Evolutionary conservation across 108 stramenopile species (phyloP), one percentile per base, ranked within the genome.

Genomic region (Discostella stelligeroides): DNA sequence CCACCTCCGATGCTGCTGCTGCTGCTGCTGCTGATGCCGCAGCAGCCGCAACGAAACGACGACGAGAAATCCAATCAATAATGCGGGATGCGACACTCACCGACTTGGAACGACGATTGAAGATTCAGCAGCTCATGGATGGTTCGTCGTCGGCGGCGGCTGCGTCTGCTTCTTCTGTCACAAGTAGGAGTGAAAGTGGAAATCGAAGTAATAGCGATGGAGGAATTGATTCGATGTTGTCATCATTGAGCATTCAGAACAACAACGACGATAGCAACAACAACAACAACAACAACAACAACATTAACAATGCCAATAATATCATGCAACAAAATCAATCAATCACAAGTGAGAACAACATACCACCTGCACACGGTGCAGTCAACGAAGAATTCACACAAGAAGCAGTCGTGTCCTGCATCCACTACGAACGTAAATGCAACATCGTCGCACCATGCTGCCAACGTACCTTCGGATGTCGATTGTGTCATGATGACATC

Each of bases 401-500:
- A 34, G 34, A 34, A 34, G 75, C 61, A 60, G 70, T 66, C 8
- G 63, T 71, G 30, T 40, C 77, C 5, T 94, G 93, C 66, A 86
- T 85, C 20, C 93, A 94, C 62, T 94, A 94, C 59, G 88, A 90
- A 60, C 76, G 93, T 15, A 91, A 94, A 34, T 90, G 89, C 62
- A 82, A 85, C 55, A 75, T 94, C 8, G 81, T 94, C 10, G 86
- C 89, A 0, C 93, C 93, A 15, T 94, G 93, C 76, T 94, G 93
- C 63, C 70, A 73, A 14, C 61, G 76, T 13, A 62, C 84, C 1
- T 89, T 82, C 55, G 93, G 93, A 17, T 94, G 93, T 34, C 87
- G 93, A 5, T 83, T 94, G 20, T 94, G 93, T 47, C 93, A 94
- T 58, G 93, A 94, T 66, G 93, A 94, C 47, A 66, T 86, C n/a